Base-by-base conservation (phyloP, 495 filamentous ascomycete species). In the Immersiella caudata region DNA sequence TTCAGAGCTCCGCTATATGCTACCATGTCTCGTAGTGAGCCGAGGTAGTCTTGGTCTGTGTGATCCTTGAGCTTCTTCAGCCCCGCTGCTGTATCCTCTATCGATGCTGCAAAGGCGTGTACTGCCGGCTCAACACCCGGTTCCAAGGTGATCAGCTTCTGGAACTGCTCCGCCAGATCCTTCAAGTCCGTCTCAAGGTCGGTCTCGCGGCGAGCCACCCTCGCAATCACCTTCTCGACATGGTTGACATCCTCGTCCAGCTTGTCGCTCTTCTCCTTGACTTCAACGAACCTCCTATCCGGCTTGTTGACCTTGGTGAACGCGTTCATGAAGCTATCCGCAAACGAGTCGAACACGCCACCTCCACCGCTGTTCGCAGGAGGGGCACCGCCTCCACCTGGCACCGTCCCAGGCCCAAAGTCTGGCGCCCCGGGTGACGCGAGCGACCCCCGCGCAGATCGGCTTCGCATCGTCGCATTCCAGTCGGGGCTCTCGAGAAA, bases 261-360 rank as follows among this genome's bases (percentile, higher is more conserved):
- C 77, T 97, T 98, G 80, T 96, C 90, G 22, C 93, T 91, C 76
- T 93, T 94, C 73, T 99, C 96, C 68, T 88, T 87, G 50, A 97
- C 93, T 73, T 97, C 93, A 70, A 96, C 91, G 79, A 99, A 99
- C 49, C 95, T 90, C 68, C 89, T 90, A 78, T 99, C 95, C 26
- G 93, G 90, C 76, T 97, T 97, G 79, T 97, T 92, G 4, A 96
- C 90, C 72, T 98, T 98, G 67, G 89, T 93, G 72, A 99, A 98
- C 57, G 93, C 93, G 77, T 99, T 99, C 73, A 99, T 90, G 74
- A 97, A 95, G n/a, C 89, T 93, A 75, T 99, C 95, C 21, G 95
- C 91, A 71, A 98, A 90, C 62, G 90, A 92, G 72, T 99, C 95
- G 63, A 99, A 93, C 18, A 97, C 91, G 7, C 93, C 90, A 18